A percentile compares a stretch with the other conserved stretches of the same genome.
Evolutionary conservation across 2,329 filamentous ascomycete species (phyloP).

Genomic region (Cordyceps tenuipes): DNA sequence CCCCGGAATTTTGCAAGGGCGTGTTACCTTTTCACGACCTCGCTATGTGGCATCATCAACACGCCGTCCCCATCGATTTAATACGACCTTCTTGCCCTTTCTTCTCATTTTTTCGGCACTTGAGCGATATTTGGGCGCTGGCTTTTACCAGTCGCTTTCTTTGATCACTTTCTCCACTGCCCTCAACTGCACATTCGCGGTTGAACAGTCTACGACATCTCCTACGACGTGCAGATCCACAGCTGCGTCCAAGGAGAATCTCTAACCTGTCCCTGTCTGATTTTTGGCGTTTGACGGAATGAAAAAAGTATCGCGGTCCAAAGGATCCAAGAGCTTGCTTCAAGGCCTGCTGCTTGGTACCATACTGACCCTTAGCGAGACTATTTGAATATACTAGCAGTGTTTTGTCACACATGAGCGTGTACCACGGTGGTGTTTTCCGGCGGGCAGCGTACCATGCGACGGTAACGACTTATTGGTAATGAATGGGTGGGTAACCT

Average conservation of each 20-base stretch:
- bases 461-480: neutral
- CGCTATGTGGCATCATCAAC: neutral
- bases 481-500: neutral
- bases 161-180: neutral
- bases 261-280: no score
- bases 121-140: neutral
- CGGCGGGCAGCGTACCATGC: constrained; percentile 5
- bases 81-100: neutral
- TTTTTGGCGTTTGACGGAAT: constrained; percentile 11
- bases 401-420: constrained; percentile 14
- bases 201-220: neutral
- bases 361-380: constrained; percentile 14
- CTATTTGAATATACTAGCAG: constrained; percentile 15
- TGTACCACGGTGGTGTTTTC: constrained; percentile 13
- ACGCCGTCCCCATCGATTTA: neutral
- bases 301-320: constrained; percentile 12
- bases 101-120: neutral
- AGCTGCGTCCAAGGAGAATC: constrained; percentile 3
- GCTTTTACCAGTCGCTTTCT: neutral
- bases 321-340: constrained; percentile 2
- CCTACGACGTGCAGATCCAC: neutral
- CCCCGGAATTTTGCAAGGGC: neutral
- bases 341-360: constrained; percentile 5
- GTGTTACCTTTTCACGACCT: neutral
- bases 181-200: neutral